Evolutionary conservation across 2,329 filamentous ascomycete genomes (phyloP).

Genomic region (Pseudogymnoascus sp.): DNA sequence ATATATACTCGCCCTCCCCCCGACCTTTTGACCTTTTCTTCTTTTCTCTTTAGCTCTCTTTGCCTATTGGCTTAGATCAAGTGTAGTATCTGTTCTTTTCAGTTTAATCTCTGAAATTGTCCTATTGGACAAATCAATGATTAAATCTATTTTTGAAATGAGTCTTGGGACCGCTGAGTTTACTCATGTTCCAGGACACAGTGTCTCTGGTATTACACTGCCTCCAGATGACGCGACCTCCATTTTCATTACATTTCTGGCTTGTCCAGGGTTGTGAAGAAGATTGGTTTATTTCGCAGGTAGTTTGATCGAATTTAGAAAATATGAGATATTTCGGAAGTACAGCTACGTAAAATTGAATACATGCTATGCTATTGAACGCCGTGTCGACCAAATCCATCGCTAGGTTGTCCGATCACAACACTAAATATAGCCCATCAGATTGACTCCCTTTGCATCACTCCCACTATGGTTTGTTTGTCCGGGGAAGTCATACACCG

Average conservation of each 20-base stretch:
- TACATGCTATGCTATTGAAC: background rate
- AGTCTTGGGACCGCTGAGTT: slow-evolving; percentile 57
- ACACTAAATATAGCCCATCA: background rate
- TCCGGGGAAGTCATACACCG: slow-evolving; percentile 12
- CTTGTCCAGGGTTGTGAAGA: slow-evolving; percentile 50
- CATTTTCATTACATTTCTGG: slow-evolving; percentile 51
- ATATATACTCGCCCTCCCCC: background rate
- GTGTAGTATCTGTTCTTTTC: slow-evolving; percentile 96
- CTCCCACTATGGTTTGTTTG: background rate
- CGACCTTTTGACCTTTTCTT: background rate
- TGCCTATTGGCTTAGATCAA: slow-evolving; percentile 75
- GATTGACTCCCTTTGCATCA: background rate
- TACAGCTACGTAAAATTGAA: background rate
- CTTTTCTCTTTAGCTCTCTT: slow-evolving; percentile 42
- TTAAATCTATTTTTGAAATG: slow-evolving; percentile 74
- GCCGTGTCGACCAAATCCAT: background rate
- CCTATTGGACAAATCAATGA: slow-evolving; percentile 62
- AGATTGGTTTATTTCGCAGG: slow-evolving; percentile 31
- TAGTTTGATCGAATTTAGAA: background rate
- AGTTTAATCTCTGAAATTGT: slow-evolving; percentile 92
- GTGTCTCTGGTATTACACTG: slow-evolving; percentile 75
- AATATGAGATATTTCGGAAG: background rate
- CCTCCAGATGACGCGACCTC: slow-evolving; percentile 61
- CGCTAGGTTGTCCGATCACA: background rate
- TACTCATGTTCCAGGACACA: slow-evolving; percentile 58